Percentiles rank a stretch among this genome's conserved stretches.
Conservation (phyloP, 164 flowering plant species). For the Annona squamosa region DNA sequence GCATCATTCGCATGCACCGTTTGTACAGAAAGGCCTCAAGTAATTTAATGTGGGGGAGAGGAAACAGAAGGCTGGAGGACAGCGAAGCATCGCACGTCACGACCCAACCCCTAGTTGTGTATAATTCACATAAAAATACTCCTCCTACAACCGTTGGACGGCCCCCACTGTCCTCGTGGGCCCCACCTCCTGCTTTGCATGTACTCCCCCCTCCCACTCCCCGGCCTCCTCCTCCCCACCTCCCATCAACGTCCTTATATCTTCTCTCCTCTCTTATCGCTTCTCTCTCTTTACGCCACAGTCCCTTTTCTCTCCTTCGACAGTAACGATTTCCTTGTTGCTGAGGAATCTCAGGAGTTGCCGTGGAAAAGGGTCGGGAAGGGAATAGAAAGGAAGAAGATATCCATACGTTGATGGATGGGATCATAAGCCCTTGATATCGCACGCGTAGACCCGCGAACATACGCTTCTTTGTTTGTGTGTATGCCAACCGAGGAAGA, state of each 20-base stretch:
- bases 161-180: slow-evolving; percentile 15
- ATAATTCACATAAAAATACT: slow-evolving; percentile 19
- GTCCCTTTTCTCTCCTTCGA: background rate
- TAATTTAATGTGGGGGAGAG: background rate
- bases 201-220: slow-evolving; percentile 8
- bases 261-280: slow-evolving; percentile 10
- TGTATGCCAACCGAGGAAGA: slow-evolving; percentile 11
- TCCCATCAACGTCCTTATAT: slow-evolving; percentile 4
- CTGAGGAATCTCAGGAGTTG: slow-evolving; percentile 40
- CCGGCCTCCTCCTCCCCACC: slow-evolving; percentile 6
- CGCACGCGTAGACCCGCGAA: background rate
- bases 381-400: slow-evolving; percentile 12
- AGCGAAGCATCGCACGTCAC: slow-evolving; percentile 41
- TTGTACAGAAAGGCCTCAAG: background rate
- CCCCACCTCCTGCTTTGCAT: slow-evolving; percentile 15
- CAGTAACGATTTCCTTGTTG: slow-evolving; percentile 48
- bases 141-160: slow-evolving; percentile 30
- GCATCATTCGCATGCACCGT: background rate
- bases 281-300: slow-evolving; percentile 11
- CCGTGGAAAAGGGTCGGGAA: slow-evolving; percentile 23
- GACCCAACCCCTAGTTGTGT: slow-evolving; percentile 11
- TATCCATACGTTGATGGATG: slow-evolving; percentile 15
- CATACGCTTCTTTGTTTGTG: background rate
- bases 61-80: slow-evolving; percentile 36
- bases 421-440: background rate